Base-by-base conservation (phyloP, 2,329 filamentous ascomycete genomes). In the Fusarium zealandicum region DNA sequence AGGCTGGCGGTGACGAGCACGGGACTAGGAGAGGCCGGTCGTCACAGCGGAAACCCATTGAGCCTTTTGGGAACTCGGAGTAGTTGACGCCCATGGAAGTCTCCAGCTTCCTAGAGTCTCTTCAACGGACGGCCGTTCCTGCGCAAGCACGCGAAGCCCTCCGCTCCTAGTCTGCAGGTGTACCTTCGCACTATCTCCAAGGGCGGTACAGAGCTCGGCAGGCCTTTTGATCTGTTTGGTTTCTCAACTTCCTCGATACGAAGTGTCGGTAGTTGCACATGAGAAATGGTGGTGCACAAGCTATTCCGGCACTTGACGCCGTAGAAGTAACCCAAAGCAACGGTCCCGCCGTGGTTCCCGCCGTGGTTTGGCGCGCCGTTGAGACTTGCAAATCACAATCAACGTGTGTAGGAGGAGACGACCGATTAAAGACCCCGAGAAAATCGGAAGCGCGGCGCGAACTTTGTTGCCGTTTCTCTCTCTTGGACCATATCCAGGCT, bases 211-310 rank as follows among this genome's bases (percentile, higher is more conserved):
- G 20, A 20, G 20, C 20, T 36, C 33, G 25, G 38, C 33, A 40
- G 32, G 32, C 14, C 17, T 49, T 47, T 50, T 41, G 39, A 53
- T 52, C 40, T 16, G 39, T 54, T 44, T 59, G 58, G 58, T 62
- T 61, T 54, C 54, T 55, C 58, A 61, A 62, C 58, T 35, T 59
- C 41, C 38, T 54, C 36, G 49, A 62, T 62, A 65, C 51, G 60
- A 64, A 64, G 62, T 54, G 30, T 64, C 51, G 44, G 63, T 54
- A 64, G 63, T 65, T 65, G 50, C 55, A 64, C 54, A 54, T 27
- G 40, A 37, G 47, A 25, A 59, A 39, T 55, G 46, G 22, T 59
- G 45, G 54, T 56, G 36, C 45, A 55, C 54, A 55, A 45, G 46
- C 51, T 62, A 32, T 61, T 55, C 59, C 42, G 50, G 46, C 42